Base-by-base conservation (phyloP, 2,329 filamentous ascomycete species). In the Aspergillus hortae region DNA sequence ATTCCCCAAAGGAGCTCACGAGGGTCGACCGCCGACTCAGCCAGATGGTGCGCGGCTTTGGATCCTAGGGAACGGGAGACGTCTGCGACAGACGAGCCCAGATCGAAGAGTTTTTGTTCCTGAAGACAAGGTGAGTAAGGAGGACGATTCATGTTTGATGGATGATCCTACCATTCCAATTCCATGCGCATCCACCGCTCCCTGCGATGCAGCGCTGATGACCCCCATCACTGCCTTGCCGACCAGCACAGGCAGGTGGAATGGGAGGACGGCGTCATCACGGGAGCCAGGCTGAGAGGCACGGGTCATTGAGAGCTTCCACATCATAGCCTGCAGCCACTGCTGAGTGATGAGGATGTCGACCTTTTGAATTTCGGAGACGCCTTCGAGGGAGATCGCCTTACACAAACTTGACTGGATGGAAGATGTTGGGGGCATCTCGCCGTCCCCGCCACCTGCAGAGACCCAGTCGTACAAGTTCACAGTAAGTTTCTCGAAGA, bases 111-210 rank as follows among this genome's bases (percentile, higher is more conserved):
- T 41, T 71, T 69, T 65, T 72, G 69, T 55, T 72, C 68, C 68
- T 72, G 32, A 6, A n/a, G 1, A 30, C n/a, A 3, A 27, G 14
- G 3, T 5, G 23, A 5, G n/a, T 48, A 21, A 52, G 27, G 9
- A 9, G 11, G 36, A 19, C 6, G 11, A 40, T 4, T 19, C n/a
- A 10, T n/a, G 35, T 33, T 32, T 17, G 21, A 15, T 27, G 11
- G n/a, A 19, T 3, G 17, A 19, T n/a, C 84, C 68, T 74, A 89
- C 87, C 70, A 95, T 74, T 48, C 87, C 87, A 36, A 89, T 83
- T 25, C 87, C 87, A 57, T 92, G 80, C 2, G 92, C 77, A 57
- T 92, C 89, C 70, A 90, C 85, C 32, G 86, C 84, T 52, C 86
- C 82, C 47, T 86, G 85, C 0, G 88, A 88, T 61, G 94, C 90